These are phyloP conservation scores for Neurospora tetrasperma DNA, from an alignment of 495 filamentous ascomycete genomes.

Conservation along the genomic window DNA sequence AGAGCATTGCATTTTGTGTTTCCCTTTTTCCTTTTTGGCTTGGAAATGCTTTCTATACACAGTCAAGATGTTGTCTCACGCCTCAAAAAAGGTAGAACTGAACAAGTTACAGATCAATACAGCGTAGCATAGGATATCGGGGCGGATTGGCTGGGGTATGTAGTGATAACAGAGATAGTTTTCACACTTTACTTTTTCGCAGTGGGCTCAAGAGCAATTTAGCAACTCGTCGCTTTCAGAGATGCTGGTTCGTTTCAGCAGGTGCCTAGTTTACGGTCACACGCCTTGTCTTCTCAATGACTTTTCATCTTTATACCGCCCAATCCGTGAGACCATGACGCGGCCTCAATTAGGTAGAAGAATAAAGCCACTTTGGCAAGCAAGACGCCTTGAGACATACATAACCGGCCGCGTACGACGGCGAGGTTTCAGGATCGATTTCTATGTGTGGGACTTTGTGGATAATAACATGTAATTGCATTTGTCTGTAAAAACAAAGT, in stretches of 20 bases:
- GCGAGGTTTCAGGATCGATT: background rate
- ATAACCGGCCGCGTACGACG: background rate
- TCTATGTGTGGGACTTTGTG: background rate
- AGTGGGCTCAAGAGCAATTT: background rate
- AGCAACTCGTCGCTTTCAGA: background rate
- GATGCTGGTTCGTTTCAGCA: background rate
- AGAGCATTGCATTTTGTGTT: background rate
- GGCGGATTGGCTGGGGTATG: background rate
- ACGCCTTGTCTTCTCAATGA: background rate
- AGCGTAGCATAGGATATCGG: background rate
- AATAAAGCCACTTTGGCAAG: background rate
- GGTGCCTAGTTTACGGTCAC: background rate
- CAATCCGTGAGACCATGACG: background rate
- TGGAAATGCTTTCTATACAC: background rate
- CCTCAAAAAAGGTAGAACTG: background rate
- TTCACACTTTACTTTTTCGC: background rate
- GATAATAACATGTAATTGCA: background rate
- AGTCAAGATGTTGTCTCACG: background rate
- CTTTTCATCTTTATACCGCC: background rate
- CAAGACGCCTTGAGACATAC: background rate
- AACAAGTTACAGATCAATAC: background rate
- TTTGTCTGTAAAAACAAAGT: background rate
- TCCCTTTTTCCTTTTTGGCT: background rate
- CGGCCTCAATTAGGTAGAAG: background rate
- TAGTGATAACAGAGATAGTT: background rate